Evolutionary conservation across 176 grass and related monocot genomes (phyloP), one percentile per base, ranked within the genome.

Genomic region (Juncus inflexus): DNA sequence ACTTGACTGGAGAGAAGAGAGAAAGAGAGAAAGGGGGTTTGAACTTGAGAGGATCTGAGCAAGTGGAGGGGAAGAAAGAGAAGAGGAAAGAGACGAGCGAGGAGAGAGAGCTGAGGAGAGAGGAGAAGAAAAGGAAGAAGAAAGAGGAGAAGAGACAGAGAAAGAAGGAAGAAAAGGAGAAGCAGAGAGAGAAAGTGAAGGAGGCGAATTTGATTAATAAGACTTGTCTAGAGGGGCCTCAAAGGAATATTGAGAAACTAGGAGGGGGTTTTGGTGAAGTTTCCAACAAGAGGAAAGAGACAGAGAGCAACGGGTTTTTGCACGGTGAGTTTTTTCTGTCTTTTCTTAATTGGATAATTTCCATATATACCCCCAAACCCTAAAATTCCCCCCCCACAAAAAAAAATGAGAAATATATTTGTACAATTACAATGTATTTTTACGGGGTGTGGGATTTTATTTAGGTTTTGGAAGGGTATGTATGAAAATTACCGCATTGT

Each of bases 261-360:
- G 52, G 68, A 45, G 4, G 42, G 12, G 63, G 12, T 4, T 35
- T 53, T 54, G 62, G 73, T 37, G 52, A 53, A 63, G 45, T 76
- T 65, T 55, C 59, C 35, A 64, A 65, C 58, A 65, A 66, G 54
- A 56, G 63, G 74, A 65, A 65, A 76, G 62, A 77, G 6, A 53
- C 35, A 53, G 40, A 60, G 15, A 58, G 52, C 36, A 60, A 60
- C 37, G 68, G 68, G 68, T 71, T 71, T 55, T 60, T 58, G 58
- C 68, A 60, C 52, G 68, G 68, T 71, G 68, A 71, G 68, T 71
- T 59, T 12, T 59, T 12, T 71, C 15, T 14, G 9, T 42, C 56
- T 42, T 70, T 70, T 58, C 57, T n/a, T 57, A 58, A 42, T 70
- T 42, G 35, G 50, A 55, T 53, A 69, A 69, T 52, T 54, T 39